Base-by-base conservation (phyloP, 2,329 filamentous ascomycete species). In the Aspergillus costaricaensis region DNA sequence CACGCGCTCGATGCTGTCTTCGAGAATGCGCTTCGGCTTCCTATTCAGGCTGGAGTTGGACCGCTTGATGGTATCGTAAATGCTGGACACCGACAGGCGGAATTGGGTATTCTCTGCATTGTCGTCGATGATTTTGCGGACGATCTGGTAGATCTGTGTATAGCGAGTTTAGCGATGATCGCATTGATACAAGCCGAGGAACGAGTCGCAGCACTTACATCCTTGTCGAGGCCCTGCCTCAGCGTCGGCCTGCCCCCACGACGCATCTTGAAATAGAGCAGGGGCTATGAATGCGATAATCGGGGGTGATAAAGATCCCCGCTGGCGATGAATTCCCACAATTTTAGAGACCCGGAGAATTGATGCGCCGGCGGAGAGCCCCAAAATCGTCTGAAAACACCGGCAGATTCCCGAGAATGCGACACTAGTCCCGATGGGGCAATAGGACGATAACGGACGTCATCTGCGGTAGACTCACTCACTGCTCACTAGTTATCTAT, bases 41-140 rank as follows among this genome's bases (percentile, higher is more conserved):
- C 95, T 83, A 64, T 91, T 91, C 21, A 98, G 78, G 56, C 90
- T 92, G 0, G 92, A 96, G 74, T 97, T 97, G 14, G 92, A 96
- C 54, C 82, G 80, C 68, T 92, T 91, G 63, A 98, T 92, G 60
- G 85, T 86, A 41, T 92, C 88, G 73, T 95, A 96, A 1, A 96
- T 84, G 2, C 80, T 77, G 2, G 83, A 76, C 3, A 89, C 80
- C 1, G 85, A 87, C 6, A 90, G 78, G 56, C 80, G 82, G 7
- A 81, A 77, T 17, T 72, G 71, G 17, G 74, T 75, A 58, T 80
- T 80, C 51, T 82, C 82, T n/a, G 77, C 76, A 65, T 83, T 84
- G 55, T 88, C 85, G 61, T 91, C 89, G 57, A 91, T 84, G 56
- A 94, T 82, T 74, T 92, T 95, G 65, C 86, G 86, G 39, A 96